A percentile compares a stretch with the other conserved stretches of the same genome.
Evolutionary conservation across 768 basidiomycete genomes (phyloP).

Genomic region (Macrolepiota albuminosa): DNA sequence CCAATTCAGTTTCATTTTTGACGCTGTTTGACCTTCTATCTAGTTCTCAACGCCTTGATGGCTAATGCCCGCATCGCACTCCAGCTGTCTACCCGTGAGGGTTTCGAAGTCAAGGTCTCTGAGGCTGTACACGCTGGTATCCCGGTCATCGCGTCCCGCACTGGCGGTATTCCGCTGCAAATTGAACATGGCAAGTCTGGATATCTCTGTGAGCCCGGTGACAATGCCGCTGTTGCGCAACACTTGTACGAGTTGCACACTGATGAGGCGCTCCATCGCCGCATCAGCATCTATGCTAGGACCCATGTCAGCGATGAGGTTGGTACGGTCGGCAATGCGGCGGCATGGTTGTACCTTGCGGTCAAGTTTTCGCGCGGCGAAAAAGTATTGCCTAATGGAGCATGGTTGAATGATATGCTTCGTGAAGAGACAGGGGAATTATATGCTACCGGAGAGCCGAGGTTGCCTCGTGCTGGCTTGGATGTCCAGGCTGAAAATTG

Average conservation of each 20-base stretch:
- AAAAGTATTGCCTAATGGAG: conserved; percentile 76
- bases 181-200: conserved; percentile 86
- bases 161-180: conserved; percentile 94
- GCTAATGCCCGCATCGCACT: conserved; percentile 86
- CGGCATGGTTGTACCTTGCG: conserved; percentile 59
- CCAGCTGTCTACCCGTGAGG: conserved; percentile 90
- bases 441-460: conserved; percentile 65
- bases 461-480: conserved; percentile 58
- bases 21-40: conserved; percentile 6
- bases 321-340: conserved; percentile 76
- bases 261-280: conserved; percentile 59
- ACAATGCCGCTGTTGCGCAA: conserved; percentile 70
- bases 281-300: conserved; percentile 62
- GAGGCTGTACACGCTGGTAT: conserved; percentile 91
- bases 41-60: conserved; percentile 85
- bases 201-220: conserved; percentile 73
- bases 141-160: conserved; percentile 77
- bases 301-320: conserved; percentile 84
- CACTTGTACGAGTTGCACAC: conserved; percentile 76
- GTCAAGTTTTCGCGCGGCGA: conserved; percentile 75
- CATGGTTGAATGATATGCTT: conserved; percentile 81
- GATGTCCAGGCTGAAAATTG: conserved; percentile 45
- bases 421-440: conserved; percentile 71
- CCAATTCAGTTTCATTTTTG: neutral
- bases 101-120: conserved; percentile 96